Conservation (phyloP, 176 grass and related monocot genomes). For the Zea mays region DNA sequence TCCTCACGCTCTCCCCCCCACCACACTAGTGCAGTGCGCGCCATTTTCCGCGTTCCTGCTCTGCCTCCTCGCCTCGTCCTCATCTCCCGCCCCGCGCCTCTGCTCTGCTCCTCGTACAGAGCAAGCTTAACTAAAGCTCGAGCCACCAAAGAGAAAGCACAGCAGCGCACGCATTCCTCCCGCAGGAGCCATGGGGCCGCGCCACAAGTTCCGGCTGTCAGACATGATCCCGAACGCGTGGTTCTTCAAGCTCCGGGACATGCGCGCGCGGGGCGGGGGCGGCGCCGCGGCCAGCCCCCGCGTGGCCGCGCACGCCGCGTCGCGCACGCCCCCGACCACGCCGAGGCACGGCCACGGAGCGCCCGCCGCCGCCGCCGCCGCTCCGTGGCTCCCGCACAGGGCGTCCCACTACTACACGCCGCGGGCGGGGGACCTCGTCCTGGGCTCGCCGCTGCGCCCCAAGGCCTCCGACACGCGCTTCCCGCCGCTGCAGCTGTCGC, state of each 20-base stretch:
- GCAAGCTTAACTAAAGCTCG: constrained; percentile 24
- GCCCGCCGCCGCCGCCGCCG: background rate
- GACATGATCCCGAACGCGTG: constrained; percentile 98
- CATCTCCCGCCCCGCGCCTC: constrained; percentile 15
- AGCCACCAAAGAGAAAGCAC: constrained; percentile 22
- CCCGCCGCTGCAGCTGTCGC: constrained; percentile 53
- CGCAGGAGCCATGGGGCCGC: constrained; percentile 55
- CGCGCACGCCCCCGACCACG: constrained; percentile 25
- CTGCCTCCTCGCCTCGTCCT: constrained; percentile 24
- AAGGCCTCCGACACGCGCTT: constrained; percentile 53
- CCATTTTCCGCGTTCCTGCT: constrained; percentile 29
- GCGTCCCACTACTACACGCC: constrained; percentile 84
- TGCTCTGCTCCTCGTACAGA: constrained; percentile 38
- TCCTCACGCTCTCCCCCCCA: background rate
- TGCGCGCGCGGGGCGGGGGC: constrained; percentile 38
- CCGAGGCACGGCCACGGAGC: background rate
- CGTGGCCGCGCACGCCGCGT: background rate
- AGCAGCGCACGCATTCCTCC: background rate
- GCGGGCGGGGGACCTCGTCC: constrained; percentile 32
- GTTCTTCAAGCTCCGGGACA: constrained; percentile 92
- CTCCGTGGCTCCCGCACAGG: constrained; percentile 53
- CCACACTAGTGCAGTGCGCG: constrained; percentile 21
- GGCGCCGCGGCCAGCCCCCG: background rate
- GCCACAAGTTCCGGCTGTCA: constrained; percentile 76
- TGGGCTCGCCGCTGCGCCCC: constrained; percentile 31